Evolutionary conservation across 1,284 basidiomycete genomes (phyloP), one percentile per base, ranked within the genome.

Genomic region (Sutorius eximius): DNA sequence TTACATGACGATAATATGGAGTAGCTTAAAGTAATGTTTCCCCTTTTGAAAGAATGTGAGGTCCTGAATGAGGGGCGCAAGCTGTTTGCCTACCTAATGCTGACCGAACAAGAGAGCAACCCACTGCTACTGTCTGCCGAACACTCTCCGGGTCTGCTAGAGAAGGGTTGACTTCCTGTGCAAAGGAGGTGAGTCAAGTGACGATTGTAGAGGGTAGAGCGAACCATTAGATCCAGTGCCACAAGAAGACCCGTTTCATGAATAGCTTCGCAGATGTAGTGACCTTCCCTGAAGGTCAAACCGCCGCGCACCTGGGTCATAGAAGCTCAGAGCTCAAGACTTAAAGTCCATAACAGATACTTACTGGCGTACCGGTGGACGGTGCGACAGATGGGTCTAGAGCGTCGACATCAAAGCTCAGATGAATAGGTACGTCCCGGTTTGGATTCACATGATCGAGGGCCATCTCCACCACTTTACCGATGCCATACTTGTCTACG

Each of bases 351-450:
- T 45, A 27, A 33, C 34, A 44, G 13, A 50, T n/a, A 60, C 78
- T 66, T 61, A 90, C 93, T 11, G 93, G 94, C 45, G 93, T 96
- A 20, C 93, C 93, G n/a, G 94, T 96, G 52, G 91, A 93, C 2
- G 95, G 96, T 22, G 97, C 95, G 44, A 98, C 95, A 22, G 82
- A 84, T 3, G 95, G 95, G 73, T 98, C 96, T 52, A 95, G 75
- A 13, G 93, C 94, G 69, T 98, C 97, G 34, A 99, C 95, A 71
- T 99, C 96, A 70, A 98, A 99, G 70, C 89, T 93, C 56, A 99
- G 77, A 76, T 99, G 97, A 61, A 98, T 91, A 16, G 97, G 97
- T 41, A 82, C 77, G 59, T 89, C 81, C 59, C 89, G 79, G 55
- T 84, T 79, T 16, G 93, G 92, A 74, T 97, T 98, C 65, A 99